These are phyloP conservation scores for Penicillium paxilli DNA, from an alignment of 495 filamentous ascomycete species.

Conservation along the genomic window DNA sequence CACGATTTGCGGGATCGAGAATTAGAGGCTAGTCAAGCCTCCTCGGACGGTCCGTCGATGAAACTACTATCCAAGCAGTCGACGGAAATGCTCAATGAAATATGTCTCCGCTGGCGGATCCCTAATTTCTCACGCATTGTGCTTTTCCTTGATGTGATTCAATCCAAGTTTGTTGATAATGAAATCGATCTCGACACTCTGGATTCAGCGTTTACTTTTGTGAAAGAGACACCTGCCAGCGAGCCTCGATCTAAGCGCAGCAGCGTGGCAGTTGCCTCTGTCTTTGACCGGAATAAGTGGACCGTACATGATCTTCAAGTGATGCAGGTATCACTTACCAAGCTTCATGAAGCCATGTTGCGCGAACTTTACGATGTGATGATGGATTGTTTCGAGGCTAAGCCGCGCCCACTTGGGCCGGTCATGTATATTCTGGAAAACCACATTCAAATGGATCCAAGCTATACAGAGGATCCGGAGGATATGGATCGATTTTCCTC, in stretches of 20 bases:
- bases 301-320: slow-evolving; percentile 73
- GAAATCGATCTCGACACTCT: slow-evolving; percentile 79
- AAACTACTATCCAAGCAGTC: slow-evolving; percentile 80
- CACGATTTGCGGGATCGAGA: slow-evolving; percentile 63
- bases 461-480: slow-evolving; percentile 67
- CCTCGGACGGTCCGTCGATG: slow-evolving; percentile 52
- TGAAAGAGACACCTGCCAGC: slow-evolving; percentile 64
- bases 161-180: slow-evolving; percentile 81
- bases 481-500: slow-evolving; percentile 67
- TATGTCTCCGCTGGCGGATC: slow-evolving; percentile 87
- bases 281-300: slow-evolving; percentile 69
- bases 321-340: slow-evolving; percentile 72
- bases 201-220: slow-evolving; percentile 76
- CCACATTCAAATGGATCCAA: slow-evolving; percentile 77
- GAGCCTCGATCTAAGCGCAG: slow-evolving; percentile 55
- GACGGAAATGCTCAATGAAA: slow-evolving; percentile 78
- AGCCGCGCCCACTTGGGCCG: slow-evolving; percentile 73
- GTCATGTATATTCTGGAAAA: slow-evolving; percentile 80
- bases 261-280: slow-evolving; percentile 40
- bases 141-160: slow-evolving; percentile 80
- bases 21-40: slow-evolving; percentile 52
- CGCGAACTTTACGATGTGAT: slow-evolving; percentile 85
- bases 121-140: slow-evolving; percentile 79
- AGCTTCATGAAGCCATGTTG: slow-evolving; percentile 78
- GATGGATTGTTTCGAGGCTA: slow-evolving; percentile 85